Evolutionary conservation across 495 filamentous ascomycete genomes (phyloP), one percentile per base, ranked within the genome.

Genomic region (Darksidea phi): DNA sequence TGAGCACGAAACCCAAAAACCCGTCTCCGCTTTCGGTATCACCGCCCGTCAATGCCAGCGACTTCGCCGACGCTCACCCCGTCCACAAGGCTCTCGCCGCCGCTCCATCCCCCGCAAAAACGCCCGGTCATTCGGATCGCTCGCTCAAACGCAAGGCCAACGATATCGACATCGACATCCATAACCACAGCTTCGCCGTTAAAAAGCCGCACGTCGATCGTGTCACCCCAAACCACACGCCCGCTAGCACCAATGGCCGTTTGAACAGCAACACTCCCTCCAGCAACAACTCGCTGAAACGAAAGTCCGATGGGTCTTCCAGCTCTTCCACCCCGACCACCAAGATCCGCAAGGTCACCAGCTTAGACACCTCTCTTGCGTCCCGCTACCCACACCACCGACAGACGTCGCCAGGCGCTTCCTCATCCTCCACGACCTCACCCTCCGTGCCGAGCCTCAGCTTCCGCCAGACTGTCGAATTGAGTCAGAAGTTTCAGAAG

Each of bases 61-160:
- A 71, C 54, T 65, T 69, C 43, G 64, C 67, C 21, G 61, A 64
- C 23, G 25, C 32, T 28, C 63, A 69, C 37, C 67, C 69, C 10
- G 63, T 61, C 20, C 69, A 66, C 57, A 69, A 64, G 48, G 52
- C 46, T 5, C 59, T 67, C 17, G 62, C 63, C 3, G 61, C 55
- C 32, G 60, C 64, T 28, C 53, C 62, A 6, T 66, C 64, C 6
- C 70, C 63, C 12, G 50, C 61, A 8, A 72, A 71, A 41, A 47
- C 42, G 1, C 38, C 59, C 5, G 49, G 57, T 41, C 60, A 63
- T 18, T 68, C 58, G 15, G 63, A 67, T 32, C 36, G 48, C 53
- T 51, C 58, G 12, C 62, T 66, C 20, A 72, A 74, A 58, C 70
- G 72, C 56, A 71, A 72, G 48, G 70, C 68, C 15, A 68, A 67